Conservation (phyloP, 2,329 filamentous ascomycete genomes). For the Aspergillus texensis region DNA sequence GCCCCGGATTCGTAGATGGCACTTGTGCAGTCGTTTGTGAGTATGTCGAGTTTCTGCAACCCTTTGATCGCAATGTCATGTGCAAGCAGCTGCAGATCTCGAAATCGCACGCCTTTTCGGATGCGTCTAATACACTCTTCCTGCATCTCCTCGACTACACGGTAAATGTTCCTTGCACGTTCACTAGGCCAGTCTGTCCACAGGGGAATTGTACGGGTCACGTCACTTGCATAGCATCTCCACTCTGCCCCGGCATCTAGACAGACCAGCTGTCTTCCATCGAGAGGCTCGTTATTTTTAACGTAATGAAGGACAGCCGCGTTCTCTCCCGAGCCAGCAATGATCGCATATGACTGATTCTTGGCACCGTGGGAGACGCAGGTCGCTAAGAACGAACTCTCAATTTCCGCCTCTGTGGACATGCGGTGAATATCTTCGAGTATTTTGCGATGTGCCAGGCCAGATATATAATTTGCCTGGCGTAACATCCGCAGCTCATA, state of each 20-base stretch:
- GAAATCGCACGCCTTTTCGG: slow-evolving; percentile 75
- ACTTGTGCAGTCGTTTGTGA: slow-evolving; percentile 64
- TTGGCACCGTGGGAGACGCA: slow-evolving; percentile 76
- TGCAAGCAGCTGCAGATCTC: slow-evolving; percentile 77
- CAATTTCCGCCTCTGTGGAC: slow-evolving; percentile 78
- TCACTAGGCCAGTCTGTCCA: slow-evolving; percentile 62
- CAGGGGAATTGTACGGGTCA: slow-evolving; percentile 88
- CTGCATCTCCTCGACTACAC: slow-evolving; percentile 87
- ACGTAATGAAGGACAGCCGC: slow-evolving; percentile 89
- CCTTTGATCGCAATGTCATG: slow-evolving; percentile 83
- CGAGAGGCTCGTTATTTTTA: slow-evolving; percentile 71
- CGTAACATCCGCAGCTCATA: slow-evolving; percentile 74
- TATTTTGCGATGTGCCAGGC: slow-evolving; percentile 66
- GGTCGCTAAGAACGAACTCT: slow-evolving; percentile 75
- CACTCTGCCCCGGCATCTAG: slow-evolving; percentile 83
- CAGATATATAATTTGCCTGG: slow-evolving; percentile 71
- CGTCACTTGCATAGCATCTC: slow-evolving; percentile 70
- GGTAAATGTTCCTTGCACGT: slow-evolving; percentile 75
- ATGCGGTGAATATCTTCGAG: slow-evolving; percentile 64
- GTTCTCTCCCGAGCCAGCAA: slow-evolving; percentile 77
- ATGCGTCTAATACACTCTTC: slow-evolving; percentile 72
- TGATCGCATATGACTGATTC: slow-evolving; percentile 85
- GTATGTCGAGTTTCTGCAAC: slow-evolving; percentile 72
- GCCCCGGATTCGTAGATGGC: slow-evolving; percentile 42
- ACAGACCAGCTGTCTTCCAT: slow-evolving; percentile 75